phyloP scores from a whole-genome alignment of 73 alveolate genomes.

The Paramecium caudatum region DNA sequence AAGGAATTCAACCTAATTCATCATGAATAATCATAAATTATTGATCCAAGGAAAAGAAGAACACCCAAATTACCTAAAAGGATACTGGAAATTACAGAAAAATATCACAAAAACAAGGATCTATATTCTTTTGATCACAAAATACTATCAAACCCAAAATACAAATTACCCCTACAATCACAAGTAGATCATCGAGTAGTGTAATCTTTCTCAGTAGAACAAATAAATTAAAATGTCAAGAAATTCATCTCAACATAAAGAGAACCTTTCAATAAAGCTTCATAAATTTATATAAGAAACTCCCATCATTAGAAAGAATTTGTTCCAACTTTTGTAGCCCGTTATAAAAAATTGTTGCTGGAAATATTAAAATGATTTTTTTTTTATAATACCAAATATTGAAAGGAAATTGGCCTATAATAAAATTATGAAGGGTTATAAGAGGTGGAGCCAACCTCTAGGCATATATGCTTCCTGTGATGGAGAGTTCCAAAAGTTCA shows the following conservation, averaged over 20 bases:
- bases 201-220: constrained; percentile 12
- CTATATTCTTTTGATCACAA: constrained; percentile 16
- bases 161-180: background rate
- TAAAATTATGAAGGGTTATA: constrained; percentile 18
- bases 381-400: constrained; percentile 32
- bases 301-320: background rate
- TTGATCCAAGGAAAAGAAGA: background rate
- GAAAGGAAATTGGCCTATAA: background rate
- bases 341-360: constrained; percentile 15
- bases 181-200: constrained; percentile 9
- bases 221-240: background rate
- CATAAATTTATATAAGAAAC: background rate
- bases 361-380: constrained; percentile 18
- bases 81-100: constrained; percentile 35
- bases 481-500: constrained; percentile 28
- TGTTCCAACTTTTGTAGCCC: constrained; percentile 12
- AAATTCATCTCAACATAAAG: constrained; percentile 10
- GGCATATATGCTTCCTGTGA: constrained; percentile 20
- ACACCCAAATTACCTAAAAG: background rate
- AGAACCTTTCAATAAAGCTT: constrained; percentile 29
- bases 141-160: background rate
- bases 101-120: constrained; percentile 14
- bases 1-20: constrained; percentile 12
- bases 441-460: constrained; percentile 39
- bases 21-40: constrained; percentile 3